phyloP scores from a whole-genome alignment of 306 rosid species.

The Lagenaria siceraria region DNA sequence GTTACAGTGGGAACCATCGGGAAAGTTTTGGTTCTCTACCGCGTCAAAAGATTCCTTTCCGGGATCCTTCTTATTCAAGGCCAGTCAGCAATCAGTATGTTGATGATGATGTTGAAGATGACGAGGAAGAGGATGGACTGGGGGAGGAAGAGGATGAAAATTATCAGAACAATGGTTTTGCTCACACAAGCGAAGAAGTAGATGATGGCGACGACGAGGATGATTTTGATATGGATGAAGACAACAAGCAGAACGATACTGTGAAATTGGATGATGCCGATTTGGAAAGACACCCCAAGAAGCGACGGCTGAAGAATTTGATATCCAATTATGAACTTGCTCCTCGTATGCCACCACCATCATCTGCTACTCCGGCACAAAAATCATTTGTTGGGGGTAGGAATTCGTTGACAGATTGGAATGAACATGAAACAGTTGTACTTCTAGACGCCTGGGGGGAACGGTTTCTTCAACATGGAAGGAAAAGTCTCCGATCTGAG shows the following conservation, averaged over 20 bases:
- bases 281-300: constrained; percentile 51
- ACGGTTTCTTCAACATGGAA: constrained; percentile 64
- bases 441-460: constrained; percentile 87
- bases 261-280: constrained; percentile 30
- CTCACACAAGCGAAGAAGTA: constrained; percentile 18
- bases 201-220: constrained; percentile 29
- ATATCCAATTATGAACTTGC: constrained; percentile 67
- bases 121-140: constrained; percentile 28
- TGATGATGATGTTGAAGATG: constrained; percentile 36
- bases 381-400: constrained; percentile 55
- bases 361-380: constrained; percentile 23
- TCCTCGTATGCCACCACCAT: constrained; percentile 37
- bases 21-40: constrained; percentile 1
- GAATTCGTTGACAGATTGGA: constrained; percentile 68
- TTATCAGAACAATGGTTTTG: constrained; percentile 31
- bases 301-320: constrained; percentile 65
- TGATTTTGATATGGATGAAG: constrained; percentile 16
- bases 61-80: constrained; percentile 31
- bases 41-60: constrained; percentile 4
- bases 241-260: constrained; percentile 22
- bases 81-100: constrained; percentile 22
- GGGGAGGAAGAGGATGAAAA: constrained; percentile 39
- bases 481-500: constrained; percentile 83
- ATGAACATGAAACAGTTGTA: constrained; percentile 61
- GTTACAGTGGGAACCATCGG: background rate